phyloP scores from a whole-genome alignment of 2,329 filamentous ascomycete genomes.

The Pestalotiopsis sp. region DNA sequence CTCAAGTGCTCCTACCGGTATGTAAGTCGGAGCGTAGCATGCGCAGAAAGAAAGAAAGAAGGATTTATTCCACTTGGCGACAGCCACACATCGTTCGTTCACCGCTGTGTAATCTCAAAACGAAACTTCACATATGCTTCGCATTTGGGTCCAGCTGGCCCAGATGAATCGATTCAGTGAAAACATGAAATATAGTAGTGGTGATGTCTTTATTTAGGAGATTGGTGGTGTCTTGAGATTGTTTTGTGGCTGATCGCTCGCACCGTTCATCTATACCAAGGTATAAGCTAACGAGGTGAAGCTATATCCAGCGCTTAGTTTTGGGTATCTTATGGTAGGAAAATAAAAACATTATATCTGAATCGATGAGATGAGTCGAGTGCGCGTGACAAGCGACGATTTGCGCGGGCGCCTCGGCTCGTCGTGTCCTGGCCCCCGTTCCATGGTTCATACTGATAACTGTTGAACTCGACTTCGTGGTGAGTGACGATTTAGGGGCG shows the following conservation, averaged over 20 bases:
- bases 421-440: not conserved
- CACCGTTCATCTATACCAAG: not conserved
- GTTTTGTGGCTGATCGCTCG: not conserved
- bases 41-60: not conserved
- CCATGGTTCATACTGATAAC: not conserved
- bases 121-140: too few species aligned
- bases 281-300: not conserved
- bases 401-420: not conserved
- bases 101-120: too few species aligned
- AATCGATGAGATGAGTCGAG: not conserved
- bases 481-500: not conserved
- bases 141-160: too few species aligned
- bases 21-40: not conserved
- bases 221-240: too few species aligned
- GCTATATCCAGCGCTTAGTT: not conserved
- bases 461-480: not conserved
- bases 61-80: too few species aligned
- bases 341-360: not conserved
- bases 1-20: not conserved
- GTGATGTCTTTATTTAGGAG: too few species aligned
- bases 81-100: too few species aligned
- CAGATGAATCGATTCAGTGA: too few species aligned
- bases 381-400: not conserved
- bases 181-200: too few species aligned
- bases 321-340: conserved; percentile 7